Percentiles rank a stretch among this genome's conserved stretches.
Conservation (phyloP, 495 filamentous ascomycete genomes). For the Geopyxis carbonaria region DNA sequence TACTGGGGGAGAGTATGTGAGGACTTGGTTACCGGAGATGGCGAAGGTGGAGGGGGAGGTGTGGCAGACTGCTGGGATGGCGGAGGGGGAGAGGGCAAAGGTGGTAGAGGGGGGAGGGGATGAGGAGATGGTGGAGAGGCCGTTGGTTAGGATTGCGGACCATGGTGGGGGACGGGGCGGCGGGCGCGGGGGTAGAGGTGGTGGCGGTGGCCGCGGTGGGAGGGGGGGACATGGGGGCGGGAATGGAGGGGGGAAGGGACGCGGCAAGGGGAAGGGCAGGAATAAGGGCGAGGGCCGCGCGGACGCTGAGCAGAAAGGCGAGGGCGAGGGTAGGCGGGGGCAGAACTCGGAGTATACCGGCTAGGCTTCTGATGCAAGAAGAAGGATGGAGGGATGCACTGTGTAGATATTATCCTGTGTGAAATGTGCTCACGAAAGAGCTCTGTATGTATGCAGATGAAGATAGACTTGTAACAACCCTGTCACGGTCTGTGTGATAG, state of each 20-base stretch:
- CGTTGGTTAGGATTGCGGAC: constrained; percentile 9
- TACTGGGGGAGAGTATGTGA: constrained; percentile 44
- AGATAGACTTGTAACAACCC: too few species aligned
- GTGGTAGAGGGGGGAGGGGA: constrained; percentile 27
- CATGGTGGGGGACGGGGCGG: not conserved
- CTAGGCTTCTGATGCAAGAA: too few species aligned
- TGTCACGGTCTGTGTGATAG: too few species aligned
- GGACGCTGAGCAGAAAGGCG: too few species aligned
- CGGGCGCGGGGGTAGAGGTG: not conserved
- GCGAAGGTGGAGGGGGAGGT: constrained; percentile 44
- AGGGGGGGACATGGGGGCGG: constrained; percentile 1
- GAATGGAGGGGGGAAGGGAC: constrained; percentile 1
- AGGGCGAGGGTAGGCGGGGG: too few species aligned
- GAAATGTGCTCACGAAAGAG: too few species aligned
- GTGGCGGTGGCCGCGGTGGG: constrained; percentile 1
- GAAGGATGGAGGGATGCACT: too few species aligned
- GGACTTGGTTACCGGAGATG: constrained; percentile 48
- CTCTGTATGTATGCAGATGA: too few species aligned
- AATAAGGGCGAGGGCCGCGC: not conserved
- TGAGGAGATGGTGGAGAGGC: constrained; percentile 8
- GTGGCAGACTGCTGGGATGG: constrained; percentile 56
- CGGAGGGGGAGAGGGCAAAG: constrained; percentile 52
- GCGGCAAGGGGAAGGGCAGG: not conserved
- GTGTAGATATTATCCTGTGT: too few species aligned
- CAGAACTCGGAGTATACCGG: too few species aligned